These are phyloP conservation scores for Avena insularis DNA, from an alignment of 176 grass and related monocot genomes.

Conservation along the genomic window DNA sequence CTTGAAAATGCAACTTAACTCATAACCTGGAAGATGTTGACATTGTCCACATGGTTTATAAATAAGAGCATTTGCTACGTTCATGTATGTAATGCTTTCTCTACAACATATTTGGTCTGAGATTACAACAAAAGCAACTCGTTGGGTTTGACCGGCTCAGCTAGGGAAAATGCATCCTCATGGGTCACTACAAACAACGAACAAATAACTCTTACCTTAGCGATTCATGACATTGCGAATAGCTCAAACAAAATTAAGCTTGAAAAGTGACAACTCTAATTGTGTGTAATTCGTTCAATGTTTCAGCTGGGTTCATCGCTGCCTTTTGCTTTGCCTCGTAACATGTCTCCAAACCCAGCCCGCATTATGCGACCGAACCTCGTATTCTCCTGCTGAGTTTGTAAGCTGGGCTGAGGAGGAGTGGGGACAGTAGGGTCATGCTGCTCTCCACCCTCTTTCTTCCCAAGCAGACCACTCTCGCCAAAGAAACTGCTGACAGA, in stretches of 20 bases:
- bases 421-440: slow-evolving; percentile 22
- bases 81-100: background rate
- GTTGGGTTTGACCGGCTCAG: background rate
- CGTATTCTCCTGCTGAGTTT: slow-evolving; percentile 65
- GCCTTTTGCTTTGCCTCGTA: slow-evolving; percentile 72
- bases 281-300: slow-evolving; percentile 19
- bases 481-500: slow-evolving; percentile 91
- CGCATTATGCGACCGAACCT: slow-evolving; percentile 86
- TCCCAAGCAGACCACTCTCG: slow-evolving; percentile 66
- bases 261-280: background rate
- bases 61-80: background rate
- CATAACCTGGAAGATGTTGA: background rate
- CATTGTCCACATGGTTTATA: background rate
- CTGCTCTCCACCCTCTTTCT: slow-evolving; percentile 72
- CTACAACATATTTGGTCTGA: background rate
- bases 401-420: slow-evolving; percentile 30
- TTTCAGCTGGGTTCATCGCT: slow-evolving; percentile 57
- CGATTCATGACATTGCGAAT: background rate
- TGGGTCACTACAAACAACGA: slow-evolving; percentile 19
- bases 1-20: too few relatives aligned
- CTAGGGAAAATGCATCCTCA: background rate
- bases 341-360: slow-evolving; percentile 87
- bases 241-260: background rate
- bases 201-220: slow-evolving; percentile 27
- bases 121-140: background rate